Base-by-base conservation (phyloP, 768 basidiomycete genomes). In the Ramaria sp. region DNA sequence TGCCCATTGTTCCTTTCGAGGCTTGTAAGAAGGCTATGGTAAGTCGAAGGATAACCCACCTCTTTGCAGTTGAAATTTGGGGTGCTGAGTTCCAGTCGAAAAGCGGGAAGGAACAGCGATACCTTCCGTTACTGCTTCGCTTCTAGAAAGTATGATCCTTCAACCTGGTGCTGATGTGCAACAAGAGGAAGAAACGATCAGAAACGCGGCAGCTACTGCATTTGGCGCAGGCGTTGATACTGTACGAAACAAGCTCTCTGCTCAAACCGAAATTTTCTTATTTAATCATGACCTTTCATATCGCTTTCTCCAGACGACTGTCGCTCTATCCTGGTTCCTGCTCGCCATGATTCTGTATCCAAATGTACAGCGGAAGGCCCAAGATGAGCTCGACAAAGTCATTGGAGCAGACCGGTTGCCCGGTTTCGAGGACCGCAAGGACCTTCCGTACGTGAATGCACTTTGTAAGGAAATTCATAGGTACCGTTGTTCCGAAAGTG, bases 1-100 rank as follows among this genome's bases (percentile, higher is more conserved):
- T 78, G 77, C 70, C 70, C 36, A 71, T 78, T 28, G 61, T 65
- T 4, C 78, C 78, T 1, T 70, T 75, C 54, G 61, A 61, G 18
- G 65, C 68, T 32, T 70, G 70, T 1, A 62, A 67, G 53, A 60
- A 67, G 12, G 64, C 67, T 32, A 61, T 76, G 60, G 77, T 76
- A 54, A 50, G 69, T 36, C 3, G 1, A 18, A 15, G n/a, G 4
- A 36, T 41, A 8, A n/a, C n/a, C n/a, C n/a, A n/a, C n/a, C n/a
- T n/a, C n/a, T n/a, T n/a, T n/a, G n/a, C n/a, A n/a, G n/a, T n/a
- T n/a, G n/a, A n/a, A n/a, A n/a, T n/a, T n/a, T n/a, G n/a, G n/a
- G n/a, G n/a, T n/a, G n/a, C n/a, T n/a, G n/a, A n/a, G n/a, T n/a
- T n/a, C n/a, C n/a, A 28, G n/a, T 36, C 34, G n/a, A 24, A 16